These are phyloP conservation scores for Xenoacremonium recifei DNA, from an alignment of 2,329 filamentous ascomycete genomes.

Conservation along the genomic window DNA sequence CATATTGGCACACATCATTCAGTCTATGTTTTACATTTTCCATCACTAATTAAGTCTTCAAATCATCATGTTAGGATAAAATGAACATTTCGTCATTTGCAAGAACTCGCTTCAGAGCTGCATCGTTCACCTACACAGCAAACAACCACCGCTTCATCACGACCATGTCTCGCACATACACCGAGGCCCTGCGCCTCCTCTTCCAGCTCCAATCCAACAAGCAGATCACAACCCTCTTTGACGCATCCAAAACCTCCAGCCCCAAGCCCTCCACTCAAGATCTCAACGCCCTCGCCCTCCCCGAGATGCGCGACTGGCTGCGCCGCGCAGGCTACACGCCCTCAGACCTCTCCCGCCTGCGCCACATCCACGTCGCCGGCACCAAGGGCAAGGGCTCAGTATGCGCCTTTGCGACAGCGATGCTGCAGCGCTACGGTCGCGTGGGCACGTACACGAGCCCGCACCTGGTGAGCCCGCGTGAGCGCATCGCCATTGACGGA, in stretches of 20 bases:
- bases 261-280: conserved; percentile 40
- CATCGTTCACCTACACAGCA: conserved; percentile 3
- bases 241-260: conserved; percentile 23
- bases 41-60: too few species aligned
- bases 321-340: conserved; percentile 69
- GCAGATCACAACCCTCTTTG: conserved; percentile 55
- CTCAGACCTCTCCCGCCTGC: conserved; percentile 40
- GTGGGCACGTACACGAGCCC: conserved; percentile 84
- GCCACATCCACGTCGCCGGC: conserved; percentile 79
- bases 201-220: conserved; percentile 79
- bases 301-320: conserved; percentile 80
- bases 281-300: conserved; percentile 72
- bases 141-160: conserved; percentile 9
- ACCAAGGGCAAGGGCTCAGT: conserved; percentile 95
- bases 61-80: too few species aligned
- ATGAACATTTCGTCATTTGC: conserved; percentile 4
- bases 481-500: conserved; percentile 81
- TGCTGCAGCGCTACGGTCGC: conserved; percentile 54
- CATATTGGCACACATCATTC: too few species aligned
- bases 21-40: too few species aligned
- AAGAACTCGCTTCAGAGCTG: conserved; percentile 1
- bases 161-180: conserved; percentile 40
- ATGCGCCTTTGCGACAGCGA: conserved; percentile 77
- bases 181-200: conserved; percentile 71
- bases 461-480: conserved; percentile 78